Evolutionary conservation across 192 early-diverging fungal genomes (phyloP).

Genomic region (Diversispora eburnea): DNA sequence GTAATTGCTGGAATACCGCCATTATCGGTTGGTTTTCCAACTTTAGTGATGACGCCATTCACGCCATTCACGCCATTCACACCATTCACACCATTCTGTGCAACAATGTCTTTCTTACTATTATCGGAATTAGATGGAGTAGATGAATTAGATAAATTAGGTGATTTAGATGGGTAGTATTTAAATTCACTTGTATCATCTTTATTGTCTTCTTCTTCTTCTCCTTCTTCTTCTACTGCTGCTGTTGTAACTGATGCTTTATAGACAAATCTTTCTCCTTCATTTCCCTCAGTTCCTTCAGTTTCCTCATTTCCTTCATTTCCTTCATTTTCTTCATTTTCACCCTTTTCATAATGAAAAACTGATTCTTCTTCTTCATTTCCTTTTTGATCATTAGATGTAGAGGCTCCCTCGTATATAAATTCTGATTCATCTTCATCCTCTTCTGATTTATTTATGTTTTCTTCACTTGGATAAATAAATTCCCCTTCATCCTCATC

Average conservation of each 20-base stretch:
- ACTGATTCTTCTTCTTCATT: not conserved
- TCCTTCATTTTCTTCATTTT: no score
- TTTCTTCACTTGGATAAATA: not conserved
- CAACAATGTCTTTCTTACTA: not conserved
- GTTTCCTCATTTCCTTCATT: no score
- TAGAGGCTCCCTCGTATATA: not conserved
- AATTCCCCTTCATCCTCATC: constrained; percentile 9
- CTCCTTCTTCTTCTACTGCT: no score
- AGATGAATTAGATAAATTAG: no score
- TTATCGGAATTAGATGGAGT: not conserved
- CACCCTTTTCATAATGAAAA: not conserved
- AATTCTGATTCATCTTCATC: not conserved
- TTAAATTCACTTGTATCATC: no score
- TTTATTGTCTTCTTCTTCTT: no score
- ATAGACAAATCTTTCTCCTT: no score
- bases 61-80: not conserved
- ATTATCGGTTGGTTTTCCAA: not conserved
- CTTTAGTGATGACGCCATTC: not conserved
- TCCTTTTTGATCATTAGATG: not conserved
- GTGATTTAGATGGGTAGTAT: no score
- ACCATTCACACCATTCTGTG: not conserved
- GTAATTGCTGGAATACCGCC: not conserved
- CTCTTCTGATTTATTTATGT: not conserved
- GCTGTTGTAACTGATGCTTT: no score
- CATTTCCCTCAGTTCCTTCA: no score